These are phyloP conservation scores for Phytophthora melonis DNA, from an alignment of 352 stramenopile species.

Conservation along the genomic window DNA sequence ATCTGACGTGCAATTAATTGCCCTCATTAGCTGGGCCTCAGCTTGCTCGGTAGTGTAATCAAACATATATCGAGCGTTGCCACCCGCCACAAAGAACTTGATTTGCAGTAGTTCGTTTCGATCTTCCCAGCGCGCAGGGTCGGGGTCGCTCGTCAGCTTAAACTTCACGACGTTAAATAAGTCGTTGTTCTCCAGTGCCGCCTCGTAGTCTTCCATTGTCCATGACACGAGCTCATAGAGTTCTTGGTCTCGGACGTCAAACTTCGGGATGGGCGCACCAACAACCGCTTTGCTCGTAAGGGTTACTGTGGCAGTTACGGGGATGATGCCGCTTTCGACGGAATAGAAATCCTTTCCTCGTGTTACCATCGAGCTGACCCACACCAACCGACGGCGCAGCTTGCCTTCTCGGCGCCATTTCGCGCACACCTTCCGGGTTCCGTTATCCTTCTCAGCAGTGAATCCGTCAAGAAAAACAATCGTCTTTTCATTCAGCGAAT, in stretches of 20 bases:
- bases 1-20: not conserved
- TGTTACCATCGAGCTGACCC: conserved; percentile 12
- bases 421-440: not conserved
- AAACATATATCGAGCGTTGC: not conserved
- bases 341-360: not conserved
- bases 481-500: not conserved
- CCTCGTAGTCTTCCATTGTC: not conserved
- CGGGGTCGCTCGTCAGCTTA: not conserved
- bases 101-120: not conserved
- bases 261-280: not conserved
- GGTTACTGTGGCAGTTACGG: not conserved
- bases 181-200: not conserved
- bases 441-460: not conserved
- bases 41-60: not conserved
- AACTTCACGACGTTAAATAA: not conserved
- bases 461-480: not conserved
- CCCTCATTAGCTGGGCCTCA: not conserved
- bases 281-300: not conserved
- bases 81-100: not conserved
- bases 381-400: not conserved
- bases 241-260: not conserved
- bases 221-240: not conserved
- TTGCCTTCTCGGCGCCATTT: not conserved
- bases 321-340: not conserved
- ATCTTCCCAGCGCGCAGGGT: not conserved